Conservation (phyloP, 192 early-diverging fungal species). For the Backusella macrospora region DNA sequence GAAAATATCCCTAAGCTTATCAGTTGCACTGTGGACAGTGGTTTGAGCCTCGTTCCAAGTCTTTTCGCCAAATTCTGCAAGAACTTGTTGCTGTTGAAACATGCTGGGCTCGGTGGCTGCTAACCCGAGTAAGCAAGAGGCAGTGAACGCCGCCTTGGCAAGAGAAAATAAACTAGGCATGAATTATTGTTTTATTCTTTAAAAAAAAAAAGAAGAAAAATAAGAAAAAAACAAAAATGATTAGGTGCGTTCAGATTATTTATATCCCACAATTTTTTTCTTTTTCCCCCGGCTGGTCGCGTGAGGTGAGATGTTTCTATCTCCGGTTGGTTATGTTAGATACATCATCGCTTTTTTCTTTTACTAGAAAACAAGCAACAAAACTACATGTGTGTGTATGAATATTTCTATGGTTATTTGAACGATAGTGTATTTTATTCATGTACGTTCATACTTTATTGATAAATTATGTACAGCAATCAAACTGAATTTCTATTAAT, state of each 20-base stretch:
- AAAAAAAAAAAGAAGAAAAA: not conserved
- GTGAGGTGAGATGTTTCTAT: slow-evolving; percentile 1
- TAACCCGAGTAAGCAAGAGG: not conserved
- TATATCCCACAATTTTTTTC: slow-evolving; percentile 5
- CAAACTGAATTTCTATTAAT: not conserved
- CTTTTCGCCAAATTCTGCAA: slow-evolving; percentile 17
- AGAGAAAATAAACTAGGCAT: slow-evolving; percentile 24
- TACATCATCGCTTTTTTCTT: not conserved
- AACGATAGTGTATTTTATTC: not conserved
- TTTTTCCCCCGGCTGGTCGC: slow-evolving; percentile 17
- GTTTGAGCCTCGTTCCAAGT: slow-evolving; percentile 13
- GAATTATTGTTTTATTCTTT: not conserved
- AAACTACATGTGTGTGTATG: not conserved
- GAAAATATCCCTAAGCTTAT: slow-evolving; percentile 37
- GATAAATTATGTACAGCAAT: not conserved
- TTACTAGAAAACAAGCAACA: too few species aligned
- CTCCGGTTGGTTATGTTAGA: not conserved
- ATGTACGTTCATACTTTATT: too few species aligned
- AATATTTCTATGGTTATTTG: not conserved
- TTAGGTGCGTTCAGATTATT: not conserved
- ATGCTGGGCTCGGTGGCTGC: not conserved
- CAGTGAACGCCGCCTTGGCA: slow-evolving; percentile 12
- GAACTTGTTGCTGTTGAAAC: slow-evolving; percentile 18
- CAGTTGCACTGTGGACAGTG: slow-evolving; percentile 1
- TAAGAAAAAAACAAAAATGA: not conserved